Base-by-base conservation (phyloP, 1,284 basidiomycete genomes). In the Porphyrellus sp. region DNA sequence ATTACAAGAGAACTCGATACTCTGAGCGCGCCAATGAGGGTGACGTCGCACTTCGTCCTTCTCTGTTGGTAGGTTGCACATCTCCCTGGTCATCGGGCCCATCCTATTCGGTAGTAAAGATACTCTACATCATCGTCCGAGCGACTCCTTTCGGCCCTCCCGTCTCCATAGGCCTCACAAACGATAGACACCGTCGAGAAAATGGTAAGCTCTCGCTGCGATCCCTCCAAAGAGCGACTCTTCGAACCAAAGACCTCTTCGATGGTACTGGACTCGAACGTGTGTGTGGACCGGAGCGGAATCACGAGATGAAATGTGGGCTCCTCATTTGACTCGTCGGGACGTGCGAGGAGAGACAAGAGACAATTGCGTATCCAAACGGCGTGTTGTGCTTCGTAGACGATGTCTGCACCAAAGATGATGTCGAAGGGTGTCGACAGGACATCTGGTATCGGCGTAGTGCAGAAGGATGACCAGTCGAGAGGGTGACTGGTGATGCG, bases 1-100 rank as follows among this genome's bases (percentile, higher is more conserved):
- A n/a, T n/a, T n/a, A n/a, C n/a, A n/a, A n/a, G n/a, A n/a, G 91
- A 94, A 68, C 70, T 93, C 20, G 91, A 93, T 47, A 82, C 82
- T 62, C 76, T 91, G 24, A 72, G 76, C 13, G 68, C 78, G 9
- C 77, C 77, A 5, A 87, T 90, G 85, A 88, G 85, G n/a, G 63
- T 86, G 62, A 72, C 8, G 4, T 13, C 18, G 3, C 23, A 8
- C 15, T 9, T 33, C n/a, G 15, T 30, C 21, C 9, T 25, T 35
- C 23, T 37, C 16, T 6, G 12, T 23, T 42, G 13, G 23, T 28
- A 20, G 24, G 16, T 39, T 47, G 16, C 16, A 5, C 24, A 37
- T 51, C 21, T 11, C n/a, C 34, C 30, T 27, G 34, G 20, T 49
- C 44, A 59, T 16, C 20, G 21, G 9, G 46, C 50, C 87, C 85